These are phyloP conservation scores for Aspergillus ostianus DNA, from an alignment of 495 filamentous ascomycete genomes.

Conservation along the genomic window DNA sequence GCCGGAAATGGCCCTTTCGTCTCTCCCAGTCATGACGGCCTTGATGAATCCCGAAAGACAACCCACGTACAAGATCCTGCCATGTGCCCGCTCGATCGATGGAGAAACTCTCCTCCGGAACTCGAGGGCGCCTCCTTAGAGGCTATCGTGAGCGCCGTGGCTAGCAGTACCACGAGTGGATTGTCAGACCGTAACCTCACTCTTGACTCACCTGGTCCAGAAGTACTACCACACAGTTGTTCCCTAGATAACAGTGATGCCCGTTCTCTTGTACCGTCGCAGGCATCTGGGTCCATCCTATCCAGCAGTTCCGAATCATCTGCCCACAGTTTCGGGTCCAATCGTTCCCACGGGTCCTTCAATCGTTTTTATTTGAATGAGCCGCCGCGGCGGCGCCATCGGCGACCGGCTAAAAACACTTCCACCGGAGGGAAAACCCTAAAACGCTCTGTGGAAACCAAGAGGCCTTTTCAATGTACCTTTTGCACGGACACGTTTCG, in stretches of 20 bases:
- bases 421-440: not conserved
- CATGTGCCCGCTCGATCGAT: slow-evolving; percentile 60
- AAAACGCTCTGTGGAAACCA: not conserved
- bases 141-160: slow-evolving; percentile 65
- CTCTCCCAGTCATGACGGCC: not conserved
- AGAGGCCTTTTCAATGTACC: slow-evolving; percentile 63
- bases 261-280: slow-evolving; percentile 9
- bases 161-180: not conserved
- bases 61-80: not conserved
- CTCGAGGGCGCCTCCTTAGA: slow-evolving; percentile 69
- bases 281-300: slow-evolving; percentile 46
- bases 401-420: slow-evolving; percentile 17
- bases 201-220: not conserved
- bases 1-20: not conserved
- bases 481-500: slow-evolving; percentile 79
- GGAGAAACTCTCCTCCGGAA: slow-evolving; percentile 72
- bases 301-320: slow-evolving; percentile 37
- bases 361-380: slow-evolving; percentile 37
- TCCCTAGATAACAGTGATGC: not conserved
- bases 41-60: not conserved
- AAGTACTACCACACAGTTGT: not conserved
- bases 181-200: too few relatives aligned
- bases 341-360: slow-evolving; percentile 47
- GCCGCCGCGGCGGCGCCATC: not conserved
- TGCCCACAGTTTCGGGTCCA: slow-evolving; percentile 46